These are phyloP conservation scores for Sporobolomyces roseus DNA, from an alignment of 768 basidiomycete species.

Conservation along the genomic window DNA sequence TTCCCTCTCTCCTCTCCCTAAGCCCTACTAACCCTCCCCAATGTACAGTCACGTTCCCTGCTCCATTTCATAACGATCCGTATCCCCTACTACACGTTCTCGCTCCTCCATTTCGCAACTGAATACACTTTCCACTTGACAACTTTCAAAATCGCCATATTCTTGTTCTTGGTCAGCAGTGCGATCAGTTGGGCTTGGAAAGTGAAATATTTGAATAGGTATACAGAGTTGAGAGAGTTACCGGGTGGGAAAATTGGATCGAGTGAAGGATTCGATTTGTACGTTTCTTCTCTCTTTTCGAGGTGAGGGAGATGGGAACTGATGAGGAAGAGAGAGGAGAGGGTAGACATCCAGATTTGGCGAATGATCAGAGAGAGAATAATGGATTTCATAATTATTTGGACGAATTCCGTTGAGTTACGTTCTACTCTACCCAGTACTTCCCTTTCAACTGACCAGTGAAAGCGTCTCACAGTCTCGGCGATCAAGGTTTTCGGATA, in stretches of 20 bases:
- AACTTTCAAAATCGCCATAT: conserved; percentile 83
- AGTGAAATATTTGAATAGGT: conserved; percentile 50
- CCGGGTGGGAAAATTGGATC: conserved; percentile 42
- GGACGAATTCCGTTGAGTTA: conserved; percentile 72
- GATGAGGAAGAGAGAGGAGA: too few relatives aligned
- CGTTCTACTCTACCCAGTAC: background rate
- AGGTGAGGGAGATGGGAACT: too few relatives aligned
- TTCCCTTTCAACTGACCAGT: too few relatives aligned
- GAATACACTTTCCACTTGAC: conserved; percentile 61
- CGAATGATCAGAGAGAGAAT: conserved; percentile 58
- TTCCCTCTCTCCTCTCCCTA: background rate
- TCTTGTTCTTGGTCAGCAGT: conserved; percentile 60
- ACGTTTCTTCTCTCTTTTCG: conserved; percentile 53
- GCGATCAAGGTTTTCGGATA: conserved; percentile 97
- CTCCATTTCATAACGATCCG: conserved; percentile 77
- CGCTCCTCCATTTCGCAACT: conserved; percentile 45
- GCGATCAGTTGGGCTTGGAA: conserved; percentile 78
- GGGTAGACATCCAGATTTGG: conserved; percentile 74
- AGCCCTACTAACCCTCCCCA: background rate
- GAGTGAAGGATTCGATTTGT: conserved; percentile 47
- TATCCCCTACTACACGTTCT: conserved; percentile 59
- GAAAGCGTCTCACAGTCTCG: conserved; percentile 53
- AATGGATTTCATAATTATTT: conserved; percentile 86
- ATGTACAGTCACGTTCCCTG: conserved; percentile 7
- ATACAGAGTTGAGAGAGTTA: conserved; percentile 50